Evolutionary conservation across 2,329 filamentous ascomycete genomes (phyloP).

Genomic region (Alternaria dauci): DNA sequence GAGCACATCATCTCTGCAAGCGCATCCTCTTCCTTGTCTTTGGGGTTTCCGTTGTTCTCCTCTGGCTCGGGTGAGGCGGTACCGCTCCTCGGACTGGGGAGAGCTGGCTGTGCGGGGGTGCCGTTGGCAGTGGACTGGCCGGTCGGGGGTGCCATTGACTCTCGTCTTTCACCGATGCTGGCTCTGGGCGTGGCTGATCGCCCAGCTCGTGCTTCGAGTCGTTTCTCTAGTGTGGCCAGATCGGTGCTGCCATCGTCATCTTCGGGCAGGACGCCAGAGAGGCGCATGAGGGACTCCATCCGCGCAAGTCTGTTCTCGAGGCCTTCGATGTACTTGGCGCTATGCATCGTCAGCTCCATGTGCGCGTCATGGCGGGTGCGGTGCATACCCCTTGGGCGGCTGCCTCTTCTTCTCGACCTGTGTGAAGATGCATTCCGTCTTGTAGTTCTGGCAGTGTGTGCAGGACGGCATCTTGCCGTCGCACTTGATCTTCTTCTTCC

Average conservation of each 20-base stretch:
- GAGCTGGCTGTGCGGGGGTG: slow-evolving; percentile 57
- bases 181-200: slow-evolving; percentile 33
- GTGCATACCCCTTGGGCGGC: slow-evolving; percentile 84
- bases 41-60: slow-evolving; percentile 48
- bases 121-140: slow-evolving; percentile 21
- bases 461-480: slow-evolving; percentile 95
- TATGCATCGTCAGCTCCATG: slow-evolving; percentile 47
- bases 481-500: slow-evolving; percentile 97
- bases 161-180: slow-evolving; percentile 43
- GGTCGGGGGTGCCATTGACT: slow-evolving; percentile 51
- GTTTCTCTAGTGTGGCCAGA: slow-evolving; percentile 85
- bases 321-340: slow-evolving; percentile 97
- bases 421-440: slow-evolving; percentile 96
- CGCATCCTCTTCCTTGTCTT: slow-evolving; percentile 75
- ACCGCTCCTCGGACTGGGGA: slow-evolving; percentile 60
- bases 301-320: slow-evolving; percentile 93
- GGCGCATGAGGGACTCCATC: slow-evolving; percentile 89
- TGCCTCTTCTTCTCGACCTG: slow-evolving; percentile 99
- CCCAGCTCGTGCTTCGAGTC: slow-evolving; percentile 62
- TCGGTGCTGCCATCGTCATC: slow-evolving; percentile 88
- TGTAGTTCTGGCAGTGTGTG: slow-evolving; percentile 96
- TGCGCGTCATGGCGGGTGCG: not conserved
- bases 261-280: slow-evolving; percentile 86
- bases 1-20: slow-evolving; percentile 99
- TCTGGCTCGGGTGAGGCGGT: slow-evolving; percentile 60